Conservation (phyloP, 805 yeast species). For the Starmerella stellata region DNA sequence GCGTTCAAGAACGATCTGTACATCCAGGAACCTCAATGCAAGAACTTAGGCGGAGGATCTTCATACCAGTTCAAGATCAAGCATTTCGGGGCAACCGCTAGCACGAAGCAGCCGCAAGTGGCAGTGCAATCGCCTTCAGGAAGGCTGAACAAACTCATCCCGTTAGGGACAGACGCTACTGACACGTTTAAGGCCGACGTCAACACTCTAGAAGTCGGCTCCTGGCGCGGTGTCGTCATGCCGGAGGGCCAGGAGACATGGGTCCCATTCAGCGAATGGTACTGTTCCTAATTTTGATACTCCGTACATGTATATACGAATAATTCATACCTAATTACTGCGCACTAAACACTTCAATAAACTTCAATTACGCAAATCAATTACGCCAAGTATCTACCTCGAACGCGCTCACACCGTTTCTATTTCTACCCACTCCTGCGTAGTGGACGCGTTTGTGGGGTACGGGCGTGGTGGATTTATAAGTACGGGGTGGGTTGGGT, state of each 20-base stretch:
- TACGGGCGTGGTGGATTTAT: too few relatives aligned
- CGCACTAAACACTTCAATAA: too few relatives aligned
- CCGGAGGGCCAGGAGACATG: conserved; percentile 63
- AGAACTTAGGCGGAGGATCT: conserved; percentile 36
- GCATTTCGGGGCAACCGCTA: conserved; percentile 28
- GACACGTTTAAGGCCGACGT: conserved; percentile 40
- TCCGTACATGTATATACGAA: too few relatives aligned
- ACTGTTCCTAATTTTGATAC: neutral
- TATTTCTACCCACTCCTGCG: too few relatives aligned
- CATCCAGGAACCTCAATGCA: conserved; percentile 68
- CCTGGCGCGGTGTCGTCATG: conserved; percentile 67
- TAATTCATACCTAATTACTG: too few relatives aligned
- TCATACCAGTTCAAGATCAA: conserved; percentile 41
- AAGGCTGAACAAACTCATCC: conserved; percentile 41
- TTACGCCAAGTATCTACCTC: too few relatives aligned
- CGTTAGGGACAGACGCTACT: conserved; percentile 21
- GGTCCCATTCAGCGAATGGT: conserved; percentile 88
- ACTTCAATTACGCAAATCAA: too few relatives aligned
- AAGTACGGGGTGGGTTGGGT: too few relatives aligned
- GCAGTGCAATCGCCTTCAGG: conserved; percentile 79
- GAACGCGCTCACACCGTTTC: too few relatives aligned
- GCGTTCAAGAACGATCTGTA: conserved; percentile 59
- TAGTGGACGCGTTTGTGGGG: too few relatives aligned
- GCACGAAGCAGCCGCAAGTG: conserved; percentile 25
- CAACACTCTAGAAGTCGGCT: conserved; percentile 52